Conservation (phyloP, 768 basidiomycete species). For the Crassisporium funariophilum region DNA sequence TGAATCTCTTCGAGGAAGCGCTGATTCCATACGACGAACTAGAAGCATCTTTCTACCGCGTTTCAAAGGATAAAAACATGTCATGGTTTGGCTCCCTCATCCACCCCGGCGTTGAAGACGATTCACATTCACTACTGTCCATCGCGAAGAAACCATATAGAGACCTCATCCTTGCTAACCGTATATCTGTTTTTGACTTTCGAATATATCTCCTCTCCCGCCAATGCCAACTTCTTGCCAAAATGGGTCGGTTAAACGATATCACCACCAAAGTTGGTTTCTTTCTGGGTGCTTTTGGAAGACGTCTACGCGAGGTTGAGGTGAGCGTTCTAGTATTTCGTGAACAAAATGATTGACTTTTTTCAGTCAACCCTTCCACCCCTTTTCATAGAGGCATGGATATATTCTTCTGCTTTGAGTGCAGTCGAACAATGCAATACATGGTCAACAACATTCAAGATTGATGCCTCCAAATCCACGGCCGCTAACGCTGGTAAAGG, state of each 20-base stretch:
- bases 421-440: conserved; percentile 77
- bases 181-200: conserved; percentile 93
- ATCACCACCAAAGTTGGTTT: conserved; percentile 68
- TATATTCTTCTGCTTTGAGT: conserved; percentile 85
- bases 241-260: conserved; percentile 67
- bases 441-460: conserved; percentile 58
- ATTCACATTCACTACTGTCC: conserved; percentile 80
- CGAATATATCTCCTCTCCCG: conserved; percentile 87
- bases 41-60: conserved; percentile 78
- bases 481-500: conserved; percentile 77
- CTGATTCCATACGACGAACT: conserved; percentile 89
- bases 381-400: conserved; percentile 92
- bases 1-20: conserved; percentile 89
- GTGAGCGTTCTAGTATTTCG: conserved; percentile 50
- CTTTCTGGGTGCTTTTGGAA: conserved; percentile 79
- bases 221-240: conserved; percentile 77
- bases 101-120: conserved; percentile 68
- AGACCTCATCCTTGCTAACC: conserved; percentile 85
- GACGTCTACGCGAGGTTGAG: conserved; percentile 73
- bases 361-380: conserved; percentile 45
- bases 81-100: conserved; percentile 93
- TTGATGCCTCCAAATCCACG: conserved; percentile 49
- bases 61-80: conserved; percentile 76
- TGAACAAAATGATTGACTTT: conserved; percentile 3
- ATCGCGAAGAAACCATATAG: conserved; percentile 82